Evolutionary conservation across 2,329 filamentous ascomycete species (phyloP), one percentile per base, ranked within the genome.

Genomic region (Sclerotinia subarctica): DNA sequence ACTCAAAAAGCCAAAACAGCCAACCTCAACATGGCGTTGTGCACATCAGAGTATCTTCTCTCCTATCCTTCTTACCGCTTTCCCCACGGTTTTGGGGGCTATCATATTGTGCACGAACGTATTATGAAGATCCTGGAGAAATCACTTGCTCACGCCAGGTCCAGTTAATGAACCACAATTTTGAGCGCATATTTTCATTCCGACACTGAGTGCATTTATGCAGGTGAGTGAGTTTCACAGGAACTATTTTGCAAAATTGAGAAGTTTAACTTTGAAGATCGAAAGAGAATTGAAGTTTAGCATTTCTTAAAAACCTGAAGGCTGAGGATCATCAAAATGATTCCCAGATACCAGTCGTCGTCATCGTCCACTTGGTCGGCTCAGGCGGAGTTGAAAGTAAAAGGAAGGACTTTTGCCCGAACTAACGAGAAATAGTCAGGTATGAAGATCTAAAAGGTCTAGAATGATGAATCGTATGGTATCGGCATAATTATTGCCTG

Each of bases 81-180:
- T 60, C 58, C 49, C 58, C 58, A 60, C 58, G 35, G 49, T 19
- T 11, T 42, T 49, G 44, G 21, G 24, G 49, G 47, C 17, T 26
- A 47, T 35, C 54, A 13, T 42, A 58, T 24, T 24, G 19, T 60
- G 47, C 57, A 47, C 57, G 57, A 26, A 49, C 46, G 24, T 26
- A 60, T 47, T 21, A 35, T 13, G 42, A 60, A 60, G 58, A 60
- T 49, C 26, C 29, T 49, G 58, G 58, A 44, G 44, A 44, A 21
- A 60, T 60, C 58, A 60, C 58, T 60, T 60, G 58, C 46, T 60
- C 58, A 60, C 58, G 58, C 58, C 58, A 49, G 44, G 19, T 26
- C 57, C 57, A 60, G 26, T 46, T 11, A 21, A 24, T 60, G 24
- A 32, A 60, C 42, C 42, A 60, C 26, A 35, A 49, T 47, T n/a